Evolutionary conservation across 495 filamentous ascomycete species (phyloP).

Genomic region (Cenococcum geophilum): DNA sequence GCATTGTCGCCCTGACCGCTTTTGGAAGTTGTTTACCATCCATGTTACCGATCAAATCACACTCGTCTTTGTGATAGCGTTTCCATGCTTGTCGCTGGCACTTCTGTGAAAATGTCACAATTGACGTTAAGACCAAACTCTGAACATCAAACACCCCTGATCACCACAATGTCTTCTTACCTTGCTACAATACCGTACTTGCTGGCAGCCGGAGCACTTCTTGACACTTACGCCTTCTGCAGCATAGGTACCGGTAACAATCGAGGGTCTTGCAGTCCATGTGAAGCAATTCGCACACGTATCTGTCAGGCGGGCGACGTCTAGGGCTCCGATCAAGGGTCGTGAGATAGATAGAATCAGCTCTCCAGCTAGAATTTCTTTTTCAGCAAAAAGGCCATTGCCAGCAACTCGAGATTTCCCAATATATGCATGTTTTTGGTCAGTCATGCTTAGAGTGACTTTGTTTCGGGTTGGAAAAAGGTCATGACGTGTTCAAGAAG

Average conservation of each 20-base stretch:
- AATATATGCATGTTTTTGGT: background rate
- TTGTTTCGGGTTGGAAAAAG: background rate
- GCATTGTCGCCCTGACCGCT: conserved; percentile 23
- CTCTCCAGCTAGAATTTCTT: conserved; percentile 27
- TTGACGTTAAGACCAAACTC: background rate
- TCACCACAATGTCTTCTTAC: conserved; percentile 37
- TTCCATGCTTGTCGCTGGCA: conserved; percentile 62
- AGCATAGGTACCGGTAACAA: conserved; percentile 26
- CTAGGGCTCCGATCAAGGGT: conserved; percentile 35
- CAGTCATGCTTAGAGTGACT: background rate
- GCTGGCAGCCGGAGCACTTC: conserved; percentile 56
- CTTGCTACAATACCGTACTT: conserved; percentile 61
- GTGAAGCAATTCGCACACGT: conserved; percentile 40
- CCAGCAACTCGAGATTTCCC: conserved; percentile 15
- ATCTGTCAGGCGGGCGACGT: conserved; percentile 30
- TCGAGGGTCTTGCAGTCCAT: conserved; percentile 32
- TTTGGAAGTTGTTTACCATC: conserved; percentile 18
- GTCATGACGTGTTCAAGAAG: background rate
- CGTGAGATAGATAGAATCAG: conserved; percentile 27
- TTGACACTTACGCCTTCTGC: conserved; percentile 37
- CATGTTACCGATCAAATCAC: conserved; percentile 31
- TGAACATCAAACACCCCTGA: background rate
- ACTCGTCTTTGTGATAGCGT: conserved; percentile 55
- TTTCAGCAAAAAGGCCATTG: conserved; percentile 36
- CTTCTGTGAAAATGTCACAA: conserved; percentile 36